Conservation (phyloP, 2,329 filamentous ascomycete genomes). For the Alternaria sp. region DNA sequence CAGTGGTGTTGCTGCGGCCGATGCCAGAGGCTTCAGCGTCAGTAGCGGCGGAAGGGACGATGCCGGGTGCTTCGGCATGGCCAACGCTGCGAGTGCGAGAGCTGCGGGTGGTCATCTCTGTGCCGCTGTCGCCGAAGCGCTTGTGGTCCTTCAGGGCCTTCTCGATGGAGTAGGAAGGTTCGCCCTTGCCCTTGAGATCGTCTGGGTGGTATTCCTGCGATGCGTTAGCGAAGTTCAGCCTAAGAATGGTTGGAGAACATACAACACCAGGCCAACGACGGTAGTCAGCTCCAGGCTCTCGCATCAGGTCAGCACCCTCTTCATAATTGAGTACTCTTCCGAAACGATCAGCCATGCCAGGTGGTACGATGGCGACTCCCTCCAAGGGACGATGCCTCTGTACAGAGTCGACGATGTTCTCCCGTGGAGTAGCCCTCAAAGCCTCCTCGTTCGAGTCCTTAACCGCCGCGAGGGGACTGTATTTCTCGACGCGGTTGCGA, state of each 20-base stretch:
- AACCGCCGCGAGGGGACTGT: constrained; percentile 79
- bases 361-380: constrained; percentile 77
- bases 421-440: constrained; percentile 77
- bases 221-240: constrained; percentile 9
- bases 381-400: constrained; percentile 78
- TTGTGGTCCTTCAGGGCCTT: constrained; percentile 69
- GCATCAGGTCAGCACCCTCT: constrained; percentile 87
- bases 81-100: constrained; percentile 48
- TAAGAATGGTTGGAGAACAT: constrained; percentile 49
- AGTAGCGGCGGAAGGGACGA: constrained; percentile 33
- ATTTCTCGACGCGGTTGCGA: constrained; percentile 69
- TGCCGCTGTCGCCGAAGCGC: constrained; percentile 49
- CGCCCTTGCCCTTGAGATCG: constrained; percentile 83
- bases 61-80: constrained; percentile 32
- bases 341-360: constrained; percentile 70
- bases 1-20: constrained; percentile 46
- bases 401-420: constrained; percentile 78
- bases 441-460: constrained; percentile 75
- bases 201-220: constrained; percentile 69
- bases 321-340: constrained; percentile 78
- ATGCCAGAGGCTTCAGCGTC: constrained; percentile 37
- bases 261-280: constrained; percentile 77
- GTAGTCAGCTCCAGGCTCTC: constrained; percentile 80
- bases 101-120: constrained; percentile 52
- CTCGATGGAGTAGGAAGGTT: constrained; percentile 76